Evolutionary conservation across 345 rosid species (phyloP), one percentile per base, ranked within the genome.

Genomic region (Salix udensis): DNA sequence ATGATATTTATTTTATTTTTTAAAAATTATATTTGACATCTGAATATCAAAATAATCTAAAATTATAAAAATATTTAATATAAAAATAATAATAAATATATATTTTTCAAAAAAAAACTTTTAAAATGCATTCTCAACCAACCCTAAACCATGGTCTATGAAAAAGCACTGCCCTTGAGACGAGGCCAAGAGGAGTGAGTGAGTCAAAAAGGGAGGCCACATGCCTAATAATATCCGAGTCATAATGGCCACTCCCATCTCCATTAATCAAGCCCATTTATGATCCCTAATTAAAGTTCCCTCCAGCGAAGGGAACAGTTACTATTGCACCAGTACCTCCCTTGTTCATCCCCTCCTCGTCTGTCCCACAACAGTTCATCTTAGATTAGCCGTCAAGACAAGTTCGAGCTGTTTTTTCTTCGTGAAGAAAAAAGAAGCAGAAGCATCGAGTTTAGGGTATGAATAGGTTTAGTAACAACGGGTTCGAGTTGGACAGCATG

Each of bases 161-260:
- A 23, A 46, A 77, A 64, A 52, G 79, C 39, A 55, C 21, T 10
- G 64, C 61, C n/a, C 18, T 67, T 40, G 44, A 39, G 55, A 74
- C 39, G 61, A 31, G 61, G 74, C 44, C 40, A 60, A 50, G 79
- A 61, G 53, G 44, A 39, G 26, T 65, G 68, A 58, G 68, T 5
- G 37, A 50, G 40, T 42, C n/a, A 8, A 44, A 62, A 60, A 40
- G 72, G 73, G 65, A 61, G 67, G 71, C 66, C 74, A 68, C 61
- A n/a, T 39, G 66, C 64, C 71, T 71, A 42, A 53, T 55, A 23
- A 65, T 71, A 26, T 50, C 70, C 42, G 46, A 5, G 75, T 70
- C 76, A 84, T 83, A 23, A 78, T 75, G 70, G 55, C 44, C 66
- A 44, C 2, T 15, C 65, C 64, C 74, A 78, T 80, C 73, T 80